Base-by-base conservation (phyloP, 1,284 basidiomycete genomes). In the Puccinia hordei region DNA sequence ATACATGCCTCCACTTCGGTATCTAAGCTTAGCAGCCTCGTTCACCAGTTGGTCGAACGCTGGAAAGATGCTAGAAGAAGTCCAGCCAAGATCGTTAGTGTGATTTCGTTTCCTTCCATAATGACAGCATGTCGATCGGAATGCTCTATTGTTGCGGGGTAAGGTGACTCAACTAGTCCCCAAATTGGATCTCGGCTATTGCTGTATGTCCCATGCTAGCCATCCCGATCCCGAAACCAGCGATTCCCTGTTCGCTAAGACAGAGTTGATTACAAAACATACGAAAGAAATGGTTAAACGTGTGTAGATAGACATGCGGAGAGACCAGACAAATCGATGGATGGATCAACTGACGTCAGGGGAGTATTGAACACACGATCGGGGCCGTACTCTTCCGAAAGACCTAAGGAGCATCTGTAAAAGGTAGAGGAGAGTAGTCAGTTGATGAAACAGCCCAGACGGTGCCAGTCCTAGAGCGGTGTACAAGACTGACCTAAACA, bases 281-380 rank as follows among this genome's bases (percentile, higher is more conserved):
- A 53, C 15, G 71, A 1, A 46, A 22, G 51, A n/a, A n/a, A n/a
- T 22, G 66, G 24, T 33, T 24, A 27, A n/a, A n/a, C n/a, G n/a
- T 51, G 10, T 30, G 24, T 57, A 41, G 33, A 24, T 27, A 49
- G 46, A 49, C 15, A n/a, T n/a, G n/a, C n/a, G 6, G 10, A 44
- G 92, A 17, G 46, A n/a, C 44, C 2, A 46, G 27, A 4, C 27
- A 30, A 49, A 27, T 46, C 12, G 41, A 2, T 35, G 41, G 0
- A 46, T 35, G 53, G 19, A 38, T n/a, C 24, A n/a, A 46, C 44
- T 46, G 4, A 66, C 44, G 44, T 49, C 15, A 96, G 86, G 6
- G 94, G 94, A 0, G 94, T 96, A 86, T 97, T 96, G 87, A 97
- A 96, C n/a, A 97, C 93, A 59, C 94, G 90, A 86, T 95, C 93